Evolutionary conservation across 2,329 filamentous ascomycete genomes (phyloP), one percentile per base, ranked within the genome.

Genomic region (Phyllosticta citriasiana): DNA sequence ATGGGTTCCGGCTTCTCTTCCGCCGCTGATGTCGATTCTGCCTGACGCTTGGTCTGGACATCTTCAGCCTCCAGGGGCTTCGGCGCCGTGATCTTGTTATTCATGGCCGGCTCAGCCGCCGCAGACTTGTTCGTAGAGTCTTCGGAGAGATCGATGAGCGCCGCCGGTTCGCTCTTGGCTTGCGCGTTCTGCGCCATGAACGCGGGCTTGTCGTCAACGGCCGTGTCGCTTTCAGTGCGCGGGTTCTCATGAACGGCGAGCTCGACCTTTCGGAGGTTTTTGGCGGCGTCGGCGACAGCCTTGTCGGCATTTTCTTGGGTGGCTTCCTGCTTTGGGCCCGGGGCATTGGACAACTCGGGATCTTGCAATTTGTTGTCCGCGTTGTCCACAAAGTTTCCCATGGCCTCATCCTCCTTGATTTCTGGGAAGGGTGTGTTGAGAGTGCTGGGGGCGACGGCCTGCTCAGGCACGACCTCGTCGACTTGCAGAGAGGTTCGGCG

Each of bases 381-480:
- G 53, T 50, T 40, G 64, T 69, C 53, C 65, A 64, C 55, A 8
- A 66, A 52, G n/a, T 27, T 47, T 25, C 63, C 63, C 53, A 63
- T 63, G 8, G 65, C 64, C 27, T 68, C 61, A 12, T 67, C 66
- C 54, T 67, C 63, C 62, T 61, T 69, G 63, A 63, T 63, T 58
- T 66, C 69, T 69, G 67, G 35, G 71, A 70, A 59, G 72, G 68
- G 6, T 71, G 70, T 56, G 68, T 70, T 27, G 73, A 71, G n/a
- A 70, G 71, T 63, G 66, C 72, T 65, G 33, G 72, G 72, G 59
- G 75, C 73, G 53, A 78, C 68, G 8, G 76, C 77, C 57, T 73
- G 68, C 66, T 78, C 76, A 55, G 77, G 76, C 6, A 78, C 70
- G 5, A 71, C 66, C 55, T 77, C 75, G 25, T 67, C 64, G 47